phyloP scores from a whole-genome alignment of 108 stramenopile species.

The Nannochloropsis gaditana region DNA sequence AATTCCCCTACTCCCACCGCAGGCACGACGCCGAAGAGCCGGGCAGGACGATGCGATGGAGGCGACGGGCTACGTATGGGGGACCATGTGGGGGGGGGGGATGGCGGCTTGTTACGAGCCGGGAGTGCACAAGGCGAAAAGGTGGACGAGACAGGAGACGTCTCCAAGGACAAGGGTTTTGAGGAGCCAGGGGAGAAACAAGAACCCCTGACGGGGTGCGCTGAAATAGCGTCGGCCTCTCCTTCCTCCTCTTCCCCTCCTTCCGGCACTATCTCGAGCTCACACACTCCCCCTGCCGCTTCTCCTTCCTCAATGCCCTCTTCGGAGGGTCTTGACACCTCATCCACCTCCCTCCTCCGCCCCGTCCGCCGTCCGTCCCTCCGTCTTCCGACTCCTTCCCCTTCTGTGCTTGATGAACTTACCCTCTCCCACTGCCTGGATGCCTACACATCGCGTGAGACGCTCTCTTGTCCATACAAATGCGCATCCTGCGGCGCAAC shows the following conservation, averaged over 20 bases:
- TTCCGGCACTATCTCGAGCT: background rate
- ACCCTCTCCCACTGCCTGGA: conserved; percentile 40
- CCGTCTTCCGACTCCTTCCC: background rate
- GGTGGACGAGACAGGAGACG: too few relatives aligned
- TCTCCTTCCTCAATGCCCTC: background rate
- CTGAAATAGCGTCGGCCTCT: background rate
- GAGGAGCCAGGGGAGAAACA: too few relatives aligned
- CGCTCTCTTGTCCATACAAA: conserved; percentile 26
- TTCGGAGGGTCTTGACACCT: background rate
- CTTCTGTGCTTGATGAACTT: background rate
- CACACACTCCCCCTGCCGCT: background rate
- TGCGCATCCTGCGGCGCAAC: conserved; percentile 39
- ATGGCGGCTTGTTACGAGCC: too few relatives aligned
- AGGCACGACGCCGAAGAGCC: too few relatives aligned
- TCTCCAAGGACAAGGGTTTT: too few relatives aligned
- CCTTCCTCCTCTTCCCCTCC: background rate
- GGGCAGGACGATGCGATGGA: too few relatives aligned
- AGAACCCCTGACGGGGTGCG: too few relatives aligned
- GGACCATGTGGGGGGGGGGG: too few relatives aligned
- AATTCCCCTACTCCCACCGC: too few relatives aligned
- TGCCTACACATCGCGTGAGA: conserved; percentile 37
- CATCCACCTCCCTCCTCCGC: background rate
- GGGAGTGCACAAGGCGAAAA: too few relatives aligned
- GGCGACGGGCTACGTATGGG: too few relatives aligned
- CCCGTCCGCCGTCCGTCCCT: background rate